Conservation (phyloP, 2,329 filamentous ascomycete species). For the Colletotrichum abscissum region DNA sequence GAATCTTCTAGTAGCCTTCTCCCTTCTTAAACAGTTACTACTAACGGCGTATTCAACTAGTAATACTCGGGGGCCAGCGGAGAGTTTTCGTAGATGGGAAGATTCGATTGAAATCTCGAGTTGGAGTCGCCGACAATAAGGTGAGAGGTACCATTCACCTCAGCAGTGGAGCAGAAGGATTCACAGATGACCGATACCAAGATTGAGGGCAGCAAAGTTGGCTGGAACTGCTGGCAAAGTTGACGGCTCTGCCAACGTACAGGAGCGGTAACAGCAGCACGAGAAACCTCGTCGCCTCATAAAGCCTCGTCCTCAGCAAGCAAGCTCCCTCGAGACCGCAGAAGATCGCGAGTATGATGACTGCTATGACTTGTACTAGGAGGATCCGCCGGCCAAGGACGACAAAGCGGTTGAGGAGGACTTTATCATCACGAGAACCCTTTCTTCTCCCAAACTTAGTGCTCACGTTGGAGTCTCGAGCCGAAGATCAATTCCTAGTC, state of each 20-base stretch:
- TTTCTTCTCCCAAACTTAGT: neutral
- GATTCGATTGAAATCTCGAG: too few relatives aligned
- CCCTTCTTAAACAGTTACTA: too few relatives aligned
- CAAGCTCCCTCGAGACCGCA: constrained; percentile 12
- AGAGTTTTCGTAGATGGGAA: too few relatives aligned
- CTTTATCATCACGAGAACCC: constrained; percentile 17
- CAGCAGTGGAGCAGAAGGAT: neutral
- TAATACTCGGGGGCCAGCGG: too few relatives aligned
- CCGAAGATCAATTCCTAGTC: constrained; percentile 45
- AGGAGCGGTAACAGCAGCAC: neutral
- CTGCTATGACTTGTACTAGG: constrained; percentile 18
- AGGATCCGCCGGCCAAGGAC: neutral
- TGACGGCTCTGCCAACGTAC: neutral
- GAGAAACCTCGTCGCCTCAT: neutral
- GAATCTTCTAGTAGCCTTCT: too few relatives aligned
- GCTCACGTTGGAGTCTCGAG: constrained; percentile 38
- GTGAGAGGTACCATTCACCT: too few relatives aligned
- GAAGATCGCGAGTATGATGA: constrained; percentile 31
- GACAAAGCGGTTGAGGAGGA: constrained; percentile 9
- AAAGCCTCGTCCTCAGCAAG: neutral
- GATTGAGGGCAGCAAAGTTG: neutral
- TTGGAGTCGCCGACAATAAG: too few relatives aligned
- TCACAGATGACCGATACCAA: neutral
- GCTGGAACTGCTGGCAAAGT: neutral
- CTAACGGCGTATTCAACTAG: too few relatives aligned